Percentiles rank a stretch among this genome's conserved stretches.
Evolutionary conservation across 257 asterid species (phyloP).

Genomic region (Leptodermis oblonga): DNA sequence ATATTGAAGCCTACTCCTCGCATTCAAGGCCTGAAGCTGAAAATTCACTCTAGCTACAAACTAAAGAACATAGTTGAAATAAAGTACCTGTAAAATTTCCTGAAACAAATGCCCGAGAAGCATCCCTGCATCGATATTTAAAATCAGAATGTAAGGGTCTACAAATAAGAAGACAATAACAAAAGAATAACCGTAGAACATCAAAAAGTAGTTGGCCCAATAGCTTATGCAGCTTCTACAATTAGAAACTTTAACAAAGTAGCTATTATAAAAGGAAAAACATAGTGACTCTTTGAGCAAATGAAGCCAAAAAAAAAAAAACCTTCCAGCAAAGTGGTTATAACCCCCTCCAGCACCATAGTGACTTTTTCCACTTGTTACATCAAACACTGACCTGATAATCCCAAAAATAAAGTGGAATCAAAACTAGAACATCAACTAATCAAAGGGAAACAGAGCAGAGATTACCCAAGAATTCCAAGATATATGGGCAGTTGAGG

Average conservation of each 20-base stretch:
- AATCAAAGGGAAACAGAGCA: not conserved
- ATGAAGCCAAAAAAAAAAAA: not conserved
- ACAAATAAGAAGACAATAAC: not conserved
- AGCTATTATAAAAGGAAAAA: not conserved
- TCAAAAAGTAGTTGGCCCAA: too few relatives aligned
- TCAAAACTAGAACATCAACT: not conserved
- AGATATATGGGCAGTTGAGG: slow-evolving; percentile 68
- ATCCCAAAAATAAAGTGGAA: not conserved
- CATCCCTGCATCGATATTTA: slow-evolving; percentile 54
- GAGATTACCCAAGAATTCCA: slow-evolving; percentile 64
- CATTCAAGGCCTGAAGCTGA: not conserved
- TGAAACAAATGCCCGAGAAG: slow-evolving; percentile 92
- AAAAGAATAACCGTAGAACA: not conserved
- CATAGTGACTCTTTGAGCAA: not conserved
- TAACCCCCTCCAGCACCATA: slow-evolving; percentile 88
- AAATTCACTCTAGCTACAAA: not conserved
- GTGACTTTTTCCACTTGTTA: slow-evolving; percentile 77
- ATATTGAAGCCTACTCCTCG: not conserved
- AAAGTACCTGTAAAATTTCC: slow-evolving; percentile 85
- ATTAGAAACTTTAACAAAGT: not conserved
- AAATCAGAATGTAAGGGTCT: not conserved
- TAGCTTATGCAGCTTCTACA: not conserved
- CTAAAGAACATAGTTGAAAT: not conserved
- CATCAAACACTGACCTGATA: slow-evolving; percentile 90
- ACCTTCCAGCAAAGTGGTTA: slow-evolving; percentile 86